Conservation (phyloP, 1,139 yeast genomes). For the Candida glucosophila region DNA sequence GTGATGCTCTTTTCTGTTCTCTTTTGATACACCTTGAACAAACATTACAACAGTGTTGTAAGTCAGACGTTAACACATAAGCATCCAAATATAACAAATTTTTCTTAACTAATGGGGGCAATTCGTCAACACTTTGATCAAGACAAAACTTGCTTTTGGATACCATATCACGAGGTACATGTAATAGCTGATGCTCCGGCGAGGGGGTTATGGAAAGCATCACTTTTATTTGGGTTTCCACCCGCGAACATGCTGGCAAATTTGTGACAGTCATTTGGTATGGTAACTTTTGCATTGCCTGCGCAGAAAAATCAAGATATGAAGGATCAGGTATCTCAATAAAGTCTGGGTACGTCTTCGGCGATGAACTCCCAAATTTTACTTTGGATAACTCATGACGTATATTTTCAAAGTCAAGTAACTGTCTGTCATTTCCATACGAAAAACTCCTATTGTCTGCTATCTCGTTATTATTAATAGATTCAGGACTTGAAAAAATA, state of each 20-base stretch:
- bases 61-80: slow-evolving; percentile 51
- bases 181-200: slow-evolving; percentile 62
- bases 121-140: slow-evolving; percentile 33
- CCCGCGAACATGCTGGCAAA: slow-evolving; percentile 76
- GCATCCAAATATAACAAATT: slow-evolving; percentile 58
- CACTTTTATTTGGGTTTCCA: slow-evolving; percentile 89
- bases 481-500: background rate
- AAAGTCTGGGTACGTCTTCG: slow-evolving; percentile 30
- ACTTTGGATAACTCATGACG: slow-evolving; percentile 46
- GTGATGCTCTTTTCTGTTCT: slow-evolving; percentile 87
- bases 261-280: slow-evolving; percentile 51
- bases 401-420: slow-evolving; percentile 36
- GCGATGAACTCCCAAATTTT: slow-evolving; percentile 44
- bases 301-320: slow-evolving; percentile 30
- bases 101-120: slow-evolving; percentile 38
- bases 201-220: slow-evolving; percentile 60
- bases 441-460: background rate
- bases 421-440: slow-evolving; percentile 5
- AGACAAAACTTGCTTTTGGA: slow-evolving; percentile 78
- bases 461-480: background rate
- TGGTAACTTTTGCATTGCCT: slow-evolving; percentile 39
- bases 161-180: slow-evolving; percentile 78
- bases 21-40: slow-evolving; percentile 85
- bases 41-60: slow-evolving; percentile 55
- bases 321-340: slow-evolving; percentile 24